Evolutionary conservation across 2,329 filamentous ascomycete species (phyloP).

Genomic region (Leptodontidium sp.): DNA sequence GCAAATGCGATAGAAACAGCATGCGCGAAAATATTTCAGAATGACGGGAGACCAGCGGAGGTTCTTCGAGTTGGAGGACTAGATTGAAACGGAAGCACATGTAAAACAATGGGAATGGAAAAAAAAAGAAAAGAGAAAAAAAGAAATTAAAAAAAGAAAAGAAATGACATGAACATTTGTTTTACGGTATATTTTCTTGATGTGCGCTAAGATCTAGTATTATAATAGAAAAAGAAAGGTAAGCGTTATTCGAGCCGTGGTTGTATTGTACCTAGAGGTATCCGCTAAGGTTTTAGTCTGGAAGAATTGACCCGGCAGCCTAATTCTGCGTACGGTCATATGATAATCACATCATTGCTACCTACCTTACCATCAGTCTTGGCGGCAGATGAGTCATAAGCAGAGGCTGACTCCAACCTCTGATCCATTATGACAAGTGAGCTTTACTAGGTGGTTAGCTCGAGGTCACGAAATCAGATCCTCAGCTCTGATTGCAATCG

Average conservation of each 20-base stretch:
- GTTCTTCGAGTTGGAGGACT: not conserved
- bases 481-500: too few species aligned
- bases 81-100: conserved; percentile 19
- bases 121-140: conserved; percentile 11
- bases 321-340: not conserved
- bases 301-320: not conserved
- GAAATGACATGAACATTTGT: too few species aligned
- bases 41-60: conserved; percentile 18
- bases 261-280: not conserved
- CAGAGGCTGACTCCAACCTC: too few species aligned
- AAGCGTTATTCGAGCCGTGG: conserved; percentile 4
- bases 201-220: conserved; percentile 24
- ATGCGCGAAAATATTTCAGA: conserved; percentile 13
- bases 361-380: too few species aligned
- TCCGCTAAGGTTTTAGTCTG: conserved; percentile 5
- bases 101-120: conserved; percentile 19
- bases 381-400: too few species aligned
- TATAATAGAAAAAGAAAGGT: too few species aligned
- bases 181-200: conserved; percentile 18
- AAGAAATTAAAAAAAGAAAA: too few species aligned
- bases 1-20: conserved; percentile 21
- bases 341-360: conserved; percentile 2
- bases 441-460: too few species aligned
- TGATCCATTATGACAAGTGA: too few species aligned
- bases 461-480: too few species aligned